Evolutionary conservation across 352 stramenopile genomes (phyloP), one percentile per base, ranked within the genome.

Genomic region (Globisporangium takayamanum): DNA sequence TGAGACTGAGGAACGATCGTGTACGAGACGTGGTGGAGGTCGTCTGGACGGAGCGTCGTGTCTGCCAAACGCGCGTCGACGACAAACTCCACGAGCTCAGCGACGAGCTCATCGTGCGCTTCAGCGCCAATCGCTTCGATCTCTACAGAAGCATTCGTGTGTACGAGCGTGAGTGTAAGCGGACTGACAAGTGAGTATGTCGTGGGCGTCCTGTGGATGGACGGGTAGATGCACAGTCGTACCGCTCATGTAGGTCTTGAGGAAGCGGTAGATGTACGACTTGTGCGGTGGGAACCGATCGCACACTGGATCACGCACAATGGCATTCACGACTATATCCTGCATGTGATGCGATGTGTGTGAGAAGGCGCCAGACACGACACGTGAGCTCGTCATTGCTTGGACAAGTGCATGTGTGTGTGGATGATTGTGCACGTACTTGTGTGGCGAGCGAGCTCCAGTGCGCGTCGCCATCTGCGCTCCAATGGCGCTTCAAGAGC

Each of bases 21-120:
- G 58, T 80, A 93, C 6, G 80, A 88, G 26, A 90, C 77, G 59
- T 93, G 70, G 51, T 93, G 80, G 77, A 89, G 83, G 44, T 77
- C 72, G 30, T 91, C 80, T 2, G 73, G 61, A 10, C 72, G 63
- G 3, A 82, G 54, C 8, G 63, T 52, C 30, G 71, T 60, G 11
- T 86, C 66, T 0, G 46, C 57, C 6, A 74, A 14, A 15, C 70
- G 73, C 2, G 64, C 50, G 39, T 73, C 62, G 15, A 78, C 46
- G 4, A 93, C 73, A 60, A 80, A 81, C 11, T 78, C 69, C 70
- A 91, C 76, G 48, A 93, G 59, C 8, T 73, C 69, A 6, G 62
- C 62, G 10, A 84, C 70, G 1, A 93, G 70, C 16, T 63, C 69
- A 48, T 93, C 79, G 25, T 79, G 75, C 6, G 73, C 61, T n/a